These are phyloP conservation scores for Suillus alpinus DNA, from an alignment of 768 basidiomycete genomes.

Conservation along the genomic window DNA sequence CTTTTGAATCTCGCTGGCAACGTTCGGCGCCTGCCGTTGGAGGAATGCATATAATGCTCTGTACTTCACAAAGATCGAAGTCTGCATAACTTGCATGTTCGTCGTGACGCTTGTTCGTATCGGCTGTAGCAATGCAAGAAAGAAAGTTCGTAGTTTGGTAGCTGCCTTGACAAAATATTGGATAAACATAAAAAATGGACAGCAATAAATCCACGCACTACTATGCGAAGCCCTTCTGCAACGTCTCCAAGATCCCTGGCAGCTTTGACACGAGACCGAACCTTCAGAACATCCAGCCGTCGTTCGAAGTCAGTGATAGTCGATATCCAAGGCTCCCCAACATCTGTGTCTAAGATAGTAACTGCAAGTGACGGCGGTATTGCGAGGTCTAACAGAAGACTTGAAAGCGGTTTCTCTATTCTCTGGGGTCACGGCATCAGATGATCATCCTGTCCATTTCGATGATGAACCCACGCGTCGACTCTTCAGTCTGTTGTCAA, in stretches of 20 bases:
- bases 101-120: conserved; percentile 82
- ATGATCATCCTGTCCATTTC: neutral
- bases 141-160: conserved; percentile 83
- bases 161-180: conserved; percentile 59
- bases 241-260: conserved; percentile 81
- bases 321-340: conserved; percentile 86
- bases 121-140: conserved; percentile 79
- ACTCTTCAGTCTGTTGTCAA: conserved; percentile 82
- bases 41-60: conserved; percentile 80
- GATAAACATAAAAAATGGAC: neutral
- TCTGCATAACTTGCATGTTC: conserved; percentile 92
- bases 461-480: conserved; percentile 58
- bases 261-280: conserved; percentile 81
- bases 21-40: conserved; percentile 73
- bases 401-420: conserved; percentile 85
- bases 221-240: conserved; percentile 83
- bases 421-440: conserved; percentile 46
- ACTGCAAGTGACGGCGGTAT: conserved; percentile 78
- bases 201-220: conserved; percentile 49
- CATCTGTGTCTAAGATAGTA: conserved; percentile 78
- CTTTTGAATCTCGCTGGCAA: conserved; percentile 85
- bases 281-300: conserved; percentile 62
- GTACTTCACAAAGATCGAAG: conserved; percentile 82
- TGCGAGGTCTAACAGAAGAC: conserved; percentile 74
- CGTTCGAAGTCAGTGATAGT: conserved; percentile 80